These are phyloP conservation scores for Podospora didyma DNA, from an alignment of 495 filamentous ascomycete genomes.

Conservation along the genomic window DNA sequence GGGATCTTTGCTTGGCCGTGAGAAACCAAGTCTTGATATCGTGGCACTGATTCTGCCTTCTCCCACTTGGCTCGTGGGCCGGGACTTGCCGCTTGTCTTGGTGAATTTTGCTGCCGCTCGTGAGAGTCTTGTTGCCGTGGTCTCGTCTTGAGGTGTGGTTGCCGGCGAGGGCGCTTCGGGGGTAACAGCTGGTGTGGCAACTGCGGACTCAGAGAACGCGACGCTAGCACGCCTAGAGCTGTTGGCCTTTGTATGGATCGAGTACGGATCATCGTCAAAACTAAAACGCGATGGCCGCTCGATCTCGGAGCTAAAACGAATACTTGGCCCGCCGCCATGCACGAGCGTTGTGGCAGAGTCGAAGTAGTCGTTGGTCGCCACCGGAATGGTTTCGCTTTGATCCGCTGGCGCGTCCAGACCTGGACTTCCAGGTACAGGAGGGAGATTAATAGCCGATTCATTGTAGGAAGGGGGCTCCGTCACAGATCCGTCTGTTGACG, in stretches of 20 bases:
- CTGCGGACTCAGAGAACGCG: conserved; percentile 42
- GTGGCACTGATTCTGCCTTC: conserved; percentile 65
- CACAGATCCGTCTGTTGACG: conserved; percentile 49
- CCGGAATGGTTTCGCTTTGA: conserved; percentile 21
- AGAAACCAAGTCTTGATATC: conserved; percentile 59
- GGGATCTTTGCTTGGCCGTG: conserved; percentile 47
- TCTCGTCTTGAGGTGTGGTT: conserved; percentile 49
- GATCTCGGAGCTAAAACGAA: conserved; percentile 39
- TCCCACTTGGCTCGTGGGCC: conserved; percentile 62
- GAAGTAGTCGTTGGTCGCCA: conserved; percentile 40
- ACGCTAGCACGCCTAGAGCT: conserved; percentile 44
- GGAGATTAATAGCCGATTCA: conserved; percentile 28
- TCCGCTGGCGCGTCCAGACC: conserved; percentile 6
- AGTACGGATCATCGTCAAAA: conserved; percentile 34
- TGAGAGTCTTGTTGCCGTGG: conserved; percentile 47
- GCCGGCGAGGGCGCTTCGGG: conserved; percentile 34
- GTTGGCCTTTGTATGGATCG: conserved; percentile 26
- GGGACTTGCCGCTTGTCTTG: conserved; percentile 55
- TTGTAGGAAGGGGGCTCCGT: conserved; percentile 53
- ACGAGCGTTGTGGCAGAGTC: conserved; percentile 30
- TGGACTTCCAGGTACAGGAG: conserved; percentile 14
- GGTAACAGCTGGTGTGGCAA: conserved; percentile 31
- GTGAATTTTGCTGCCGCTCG: conserved; percentile 56
- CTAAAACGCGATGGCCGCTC: conserved; percentile 30
- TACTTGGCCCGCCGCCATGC: conserved; percentile 22